phyloP scores from a whole-genome alignment of 2,329 filamentous ascomycete genomes.

The Corinectria fuckeliana region DNA sequence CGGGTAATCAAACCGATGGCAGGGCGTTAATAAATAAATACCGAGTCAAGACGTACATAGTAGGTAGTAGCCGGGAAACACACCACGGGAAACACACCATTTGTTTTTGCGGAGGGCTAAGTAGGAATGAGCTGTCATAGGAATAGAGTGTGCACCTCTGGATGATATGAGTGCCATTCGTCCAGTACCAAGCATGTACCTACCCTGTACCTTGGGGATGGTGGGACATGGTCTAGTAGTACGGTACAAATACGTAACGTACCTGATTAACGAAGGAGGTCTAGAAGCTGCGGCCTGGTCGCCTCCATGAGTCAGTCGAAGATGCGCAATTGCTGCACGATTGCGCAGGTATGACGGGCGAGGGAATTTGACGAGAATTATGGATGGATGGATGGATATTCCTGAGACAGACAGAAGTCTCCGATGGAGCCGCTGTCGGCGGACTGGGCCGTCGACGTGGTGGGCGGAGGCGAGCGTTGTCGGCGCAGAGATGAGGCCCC shows the following conservation, averaged over 20 bases:
- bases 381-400: background rate
- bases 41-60: too few species aligned
- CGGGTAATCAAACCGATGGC: constrained; percentile 15
- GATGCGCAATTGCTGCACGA: constrained; percentile 15
- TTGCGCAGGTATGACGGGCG: constrained; percentile 19
- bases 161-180: too few species aligned
- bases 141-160: too few species aligned
- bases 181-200: too few species aligned
- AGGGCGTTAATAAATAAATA: constrained; percentile 6
- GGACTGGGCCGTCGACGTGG: background rate
- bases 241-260: too few species aligned
- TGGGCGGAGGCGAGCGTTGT: constrained; percentile 9
- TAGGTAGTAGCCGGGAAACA: constrained; percentile 7
- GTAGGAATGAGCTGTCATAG: background rate
- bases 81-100: background rate
- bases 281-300: constrained; percentile 21
- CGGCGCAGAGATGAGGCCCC: constrained; percentile 28
- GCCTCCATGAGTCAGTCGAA: constrained; percentile 28
- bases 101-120: background rate
- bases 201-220: too few species aligned
- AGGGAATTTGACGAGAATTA: background rate
- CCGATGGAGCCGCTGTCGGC: constrained; percentile 12
- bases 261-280: background rate
- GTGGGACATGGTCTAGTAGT: too few species aligned
- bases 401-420: background rate